phyloP scores from a whole-genome alignment of 768 basidiomycete genomes.

The Auriscalpium orientale region DNA sequence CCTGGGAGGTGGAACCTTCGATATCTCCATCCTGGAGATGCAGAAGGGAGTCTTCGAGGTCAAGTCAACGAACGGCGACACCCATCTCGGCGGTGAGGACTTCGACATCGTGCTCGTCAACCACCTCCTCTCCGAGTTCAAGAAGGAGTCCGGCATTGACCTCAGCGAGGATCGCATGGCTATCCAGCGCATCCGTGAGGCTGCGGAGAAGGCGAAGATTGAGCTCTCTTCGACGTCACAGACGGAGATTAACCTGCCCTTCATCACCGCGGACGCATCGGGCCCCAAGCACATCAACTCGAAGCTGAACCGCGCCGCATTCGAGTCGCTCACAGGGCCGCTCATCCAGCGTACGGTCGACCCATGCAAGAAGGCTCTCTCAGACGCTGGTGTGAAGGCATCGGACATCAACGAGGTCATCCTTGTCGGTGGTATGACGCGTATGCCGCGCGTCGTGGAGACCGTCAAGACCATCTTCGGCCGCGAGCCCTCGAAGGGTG shows the following conservation, averaged over 20 bases:
- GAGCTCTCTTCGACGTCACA: conserved; percentile 91
- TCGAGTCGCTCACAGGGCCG: conserved; percentile 77
- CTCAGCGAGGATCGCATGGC: conserved; percentile 88
- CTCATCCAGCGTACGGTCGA: conserved; percentile 88
- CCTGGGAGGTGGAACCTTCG: conserved; percentile 96
- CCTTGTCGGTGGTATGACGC: conserved; percentile 96
- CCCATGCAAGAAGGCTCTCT: conserved; percentile 96
- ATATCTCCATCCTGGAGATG: conserved; percentile 99
- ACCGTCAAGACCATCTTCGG: conserved; percentile 93
- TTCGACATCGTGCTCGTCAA: conserved; percentile 90
- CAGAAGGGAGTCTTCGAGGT: conserved; percentile 99
- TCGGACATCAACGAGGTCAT: conserved; percentile 95
- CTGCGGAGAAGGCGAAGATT: conserved; percentile 99
- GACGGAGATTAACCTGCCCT: conserved; percentile 96
- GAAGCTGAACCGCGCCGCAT: conserved; percentile 81
- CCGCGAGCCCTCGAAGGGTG: conserved; percentile 95
- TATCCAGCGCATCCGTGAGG: conserved; percentile 97
- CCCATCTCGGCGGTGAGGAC: conserved; percentile 93
- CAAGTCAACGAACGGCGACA: conserved; percentile 99
- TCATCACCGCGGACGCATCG: conserved; percentile 92
- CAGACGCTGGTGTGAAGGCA: conserved; percentile 87
- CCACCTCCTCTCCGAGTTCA: conserved; percentile 83
- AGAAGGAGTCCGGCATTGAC: conserved; percentile 83
- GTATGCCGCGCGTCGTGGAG: conserved; percentile 93
- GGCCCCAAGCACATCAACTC: conserved; percentile 97